Base-by-base conservation (phyloP, 257 asterid species). In the Nicotiana noctiflora region DNA sequence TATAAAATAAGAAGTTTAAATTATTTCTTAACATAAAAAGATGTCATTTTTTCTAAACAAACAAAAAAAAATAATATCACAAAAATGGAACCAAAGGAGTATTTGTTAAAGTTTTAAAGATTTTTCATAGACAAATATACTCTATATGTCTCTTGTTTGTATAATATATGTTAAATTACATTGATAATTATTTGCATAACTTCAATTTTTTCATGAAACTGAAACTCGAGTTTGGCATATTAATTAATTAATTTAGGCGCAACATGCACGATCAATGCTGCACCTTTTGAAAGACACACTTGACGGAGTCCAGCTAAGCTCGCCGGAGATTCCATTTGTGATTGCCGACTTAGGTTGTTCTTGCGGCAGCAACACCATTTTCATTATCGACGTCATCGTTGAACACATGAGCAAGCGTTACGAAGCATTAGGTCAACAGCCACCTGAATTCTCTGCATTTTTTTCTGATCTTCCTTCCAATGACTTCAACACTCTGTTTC, bases 341-440 rank as follows among this genome's bases (percentile, higher is more conserved):
- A 90, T 95, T 86, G 98, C 97, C 72, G 99, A 95, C 84, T 86
- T 95, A 27, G 99, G 99, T 8, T 95, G 99, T 76, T 95, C 99
- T 0, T 86, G 96, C 25, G 99, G 98, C 2, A 82, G 91, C 91
- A 95, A 95, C 95, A 95, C 98, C 67, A 81, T 95, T 51, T 89
- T 84, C 88, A 91, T 89, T 84, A 84, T 91, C 78, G 98, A 93
- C 12, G 93, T 87, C 34, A 95, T 95, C 86, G 84, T 95, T 65
- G 86, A 92, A 61, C 98, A 95, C 82, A 89, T 95, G 79, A 86
- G 63, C 23, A 88, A 90, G 85, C 88, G 97, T 14, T 92, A 92
- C 84, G 92, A 88, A 87, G 88, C 86, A 49, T 72, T 72, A 52
- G 92, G 90, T 0, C 21, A 65, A 6, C 90, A 85, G 55, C 49